Evolutionary conservation across 768 basidiomycete genomes (phyloP), one percentile per base, ranked within the genome.

Genomic region (Gyrodon lividus): DNA sequence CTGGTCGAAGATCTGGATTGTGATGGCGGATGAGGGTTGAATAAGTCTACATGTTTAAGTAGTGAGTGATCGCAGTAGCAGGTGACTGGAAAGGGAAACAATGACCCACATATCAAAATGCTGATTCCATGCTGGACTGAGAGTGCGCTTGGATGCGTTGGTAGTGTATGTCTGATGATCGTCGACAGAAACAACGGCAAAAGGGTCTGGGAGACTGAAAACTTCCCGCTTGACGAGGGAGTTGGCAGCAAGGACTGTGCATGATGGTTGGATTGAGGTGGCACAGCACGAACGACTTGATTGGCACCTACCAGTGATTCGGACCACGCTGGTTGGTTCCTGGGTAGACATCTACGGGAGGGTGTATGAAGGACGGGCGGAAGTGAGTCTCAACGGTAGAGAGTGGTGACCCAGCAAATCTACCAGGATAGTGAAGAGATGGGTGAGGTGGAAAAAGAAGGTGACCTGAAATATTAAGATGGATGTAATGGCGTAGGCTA

Each of bases 1-100:
- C 70, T 92, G 86, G 76, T 96, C 93, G 64, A 94, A 93, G 52
- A 96, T 82, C 72, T 95, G 91, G 41, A 95, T 88, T 22, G 80
- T 77, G 62, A 95, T 78, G 59, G 82, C 77, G 31, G 91, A 92
- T 24, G 83, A 83, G 54, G 81, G 84, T 40, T 81, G 85, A 57
- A 93, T 81, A 55, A 76, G 77, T 57, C 90, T 90, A 57, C 4
- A 30, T 20, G 47, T 0, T 38, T 23, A 33, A 34, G 45, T 3
- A 4, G 48, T 58, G 20, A 58, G 52, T 46, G 34, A 52, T 37
- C 7, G 26, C 37, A n/a, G 48, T 16, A 48, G 52, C n/a, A 17
- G 56, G 0, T 23, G 42, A 7, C 19, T 8, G 5, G 17, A 22
- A 37, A 49, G 40, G 46, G 53, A 59, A 50, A 57, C 17, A 30